These are phyloP conservation scores for Pontederia crassipes DNA, from an alignment of 176 grass and related monocot genomes.

Conservation along the genomic window DNA sequence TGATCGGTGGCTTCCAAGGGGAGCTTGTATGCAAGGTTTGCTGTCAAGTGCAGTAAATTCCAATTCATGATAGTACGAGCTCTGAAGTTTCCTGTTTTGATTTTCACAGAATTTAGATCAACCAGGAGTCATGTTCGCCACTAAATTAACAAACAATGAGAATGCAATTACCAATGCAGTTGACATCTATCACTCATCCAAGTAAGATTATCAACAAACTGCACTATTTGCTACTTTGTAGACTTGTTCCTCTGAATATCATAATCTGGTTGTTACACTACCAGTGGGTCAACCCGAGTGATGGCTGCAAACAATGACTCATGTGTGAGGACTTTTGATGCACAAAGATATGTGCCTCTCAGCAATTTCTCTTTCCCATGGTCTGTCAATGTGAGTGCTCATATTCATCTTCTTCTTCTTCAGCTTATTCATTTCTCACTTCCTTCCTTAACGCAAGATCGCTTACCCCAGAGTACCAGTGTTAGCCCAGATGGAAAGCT, in stretches of 20 bases:
- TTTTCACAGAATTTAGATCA: constrained; percentile 46
- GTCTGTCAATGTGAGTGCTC: constrained; percentile 58
- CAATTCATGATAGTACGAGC: background rate
- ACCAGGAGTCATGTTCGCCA: constrained; percentile 63
- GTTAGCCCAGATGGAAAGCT: constrained; percentile 58
- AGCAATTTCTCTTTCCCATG: constrained; percentile 30
- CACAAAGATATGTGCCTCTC: constrained; percentile 30
- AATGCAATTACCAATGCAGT: constrained; percentile 75
- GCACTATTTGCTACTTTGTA: no score
- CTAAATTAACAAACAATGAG: constrained; percentile 39
- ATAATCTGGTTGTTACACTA: background rate
- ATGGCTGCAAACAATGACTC: constrained; percentile 50
- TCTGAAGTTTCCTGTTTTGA: constrained; percentile 1
- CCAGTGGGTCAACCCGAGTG: constrained; percentile 42
- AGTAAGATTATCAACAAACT: constrained; percentile 26
- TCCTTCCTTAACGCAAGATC: background rate
- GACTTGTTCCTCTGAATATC: no score
- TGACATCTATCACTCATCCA: constrained; percentile 40
- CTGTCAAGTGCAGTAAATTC: background rate
- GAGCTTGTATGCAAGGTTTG: constrained; percentile 94
- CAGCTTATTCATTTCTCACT: background rate
- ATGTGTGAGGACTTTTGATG: constrained; percentile 36
- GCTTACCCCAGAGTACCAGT: constrained; percentile 31
- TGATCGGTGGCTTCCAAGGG: constrained; percentile 80
- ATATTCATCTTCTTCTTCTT: background rate